Conservation (phyloP, 306 rosid species). For the Cicer pinnatifidum region DNA sequence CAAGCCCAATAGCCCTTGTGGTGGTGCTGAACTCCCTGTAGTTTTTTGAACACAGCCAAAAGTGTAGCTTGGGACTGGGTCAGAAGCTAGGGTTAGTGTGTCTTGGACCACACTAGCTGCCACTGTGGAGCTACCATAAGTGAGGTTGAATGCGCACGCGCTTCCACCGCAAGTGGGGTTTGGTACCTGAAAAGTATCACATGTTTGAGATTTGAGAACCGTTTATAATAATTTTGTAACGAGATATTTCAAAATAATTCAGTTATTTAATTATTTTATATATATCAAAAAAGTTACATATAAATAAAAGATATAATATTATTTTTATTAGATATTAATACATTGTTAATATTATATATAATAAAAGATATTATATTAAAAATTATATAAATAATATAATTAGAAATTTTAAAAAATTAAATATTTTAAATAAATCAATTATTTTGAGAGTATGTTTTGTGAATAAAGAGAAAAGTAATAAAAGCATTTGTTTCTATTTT, state of each 20-base stretch:
- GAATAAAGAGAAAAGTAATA: neutral
- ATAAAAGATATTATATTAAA: too few relatives aligned
- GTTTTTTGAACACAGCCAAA: slow-evolving; percentile 79
- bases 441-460: neutral
- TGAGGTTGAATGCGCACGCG: slow-evolving; percentile 79
- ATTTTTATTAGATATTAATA: too few relatives aligned
- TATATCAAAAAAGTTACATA: too few relatives aligned
- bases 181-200: slow-evolving; percentile 65
- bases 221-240: neutral
- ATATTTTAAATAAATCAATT: too few relatives aligned
- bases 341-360: too few relatives aligned
- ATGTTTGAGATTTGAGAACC: neutral
- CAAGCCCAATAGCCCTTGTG: slow-evolving; percentile 83
- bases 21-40: slow-evolving; percentile 72
- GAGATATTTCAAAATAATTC: too few relatives aligned
- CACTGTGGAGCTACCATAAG: slow-evolving; percentile 76
- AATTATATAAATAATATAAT: too few relatives aligned
- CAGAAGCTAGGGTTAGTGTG: slow-evolving; percentile 71
- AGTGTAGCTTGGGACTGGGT: slow-evolving; percentile 64
- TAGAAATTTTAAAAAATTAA: too few relatives aligned
- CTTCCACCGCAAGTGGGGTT: slow-evolving; percentile 75
- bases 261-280: too few relatives aligned
- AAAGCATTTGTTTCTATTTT: neutral
- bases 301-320: too few relatives aligned
- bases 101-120: slow-evolving; percentile 76